phyloP scores from a whole-genome alignment of 2,329 filamentous ascomycete genomes.

The Fusarium proliferatum region DNA sequence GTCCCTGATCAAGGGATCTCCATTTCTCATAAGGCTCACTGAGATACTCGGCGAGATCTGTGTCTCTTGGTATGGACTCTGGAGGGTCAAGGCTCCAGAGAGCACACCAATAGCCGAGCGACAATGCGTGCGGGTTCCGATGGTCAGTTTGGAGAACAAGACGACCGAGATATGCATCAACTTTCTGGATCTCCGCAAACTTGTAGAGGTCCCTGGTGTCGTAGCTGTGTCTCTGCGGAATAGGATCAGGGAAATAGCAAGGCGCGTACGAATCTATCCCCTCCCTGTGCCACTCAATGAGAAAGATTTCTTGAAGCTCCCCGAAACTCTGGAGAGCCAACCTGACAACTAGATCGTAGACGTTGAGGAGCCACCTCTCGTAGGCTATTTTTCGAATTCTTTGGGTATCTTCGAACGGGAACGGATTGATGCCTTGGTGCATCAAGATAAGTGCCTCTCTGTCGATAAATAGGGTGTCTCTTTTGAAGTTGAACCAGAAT shows the following conservation, averaged over 20 bases:
- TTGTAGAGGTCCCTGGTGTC: neutral
- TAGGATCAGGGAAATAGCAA: neutral
- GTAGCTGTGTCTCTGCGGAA: neutral
- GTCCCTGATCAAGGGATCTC: neutral
- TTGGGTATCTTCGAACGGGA: neutral
- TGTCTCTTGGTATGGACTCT: neutral
- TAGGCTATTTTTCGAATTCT: neutral
- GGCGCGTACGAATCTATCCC: neutral
- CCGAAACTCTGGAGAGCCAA: neutral
- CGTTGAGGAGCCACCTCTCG: neutral
- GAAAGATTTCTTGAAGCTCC: neutral
- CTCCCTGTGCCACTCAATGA: neutral
- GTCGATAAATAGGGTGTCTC: neutral
- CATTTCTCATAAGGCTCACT: neutral
- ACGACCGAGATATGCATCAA: neutral
- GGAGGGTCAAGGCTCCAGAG: rapidly evolving
- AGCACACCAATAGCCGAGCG: neutral
- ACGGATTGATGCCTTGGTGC: neutral
- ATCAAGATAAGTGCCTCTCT: neutral
- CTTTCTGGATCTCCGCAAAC: neutral
- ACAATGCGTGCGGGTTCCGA: neutral
- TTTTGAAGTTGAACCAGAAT: neutral
- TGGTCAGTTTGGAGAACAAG: rapidly evolving
- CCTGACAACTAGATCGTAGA: rapidly evolving
- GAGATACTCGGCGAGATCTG: neutral